Base-by-base conservation (phyloP, 2,329 filamentous ascomycete genomes). In the Aspergillus viridinutans region DNA sequence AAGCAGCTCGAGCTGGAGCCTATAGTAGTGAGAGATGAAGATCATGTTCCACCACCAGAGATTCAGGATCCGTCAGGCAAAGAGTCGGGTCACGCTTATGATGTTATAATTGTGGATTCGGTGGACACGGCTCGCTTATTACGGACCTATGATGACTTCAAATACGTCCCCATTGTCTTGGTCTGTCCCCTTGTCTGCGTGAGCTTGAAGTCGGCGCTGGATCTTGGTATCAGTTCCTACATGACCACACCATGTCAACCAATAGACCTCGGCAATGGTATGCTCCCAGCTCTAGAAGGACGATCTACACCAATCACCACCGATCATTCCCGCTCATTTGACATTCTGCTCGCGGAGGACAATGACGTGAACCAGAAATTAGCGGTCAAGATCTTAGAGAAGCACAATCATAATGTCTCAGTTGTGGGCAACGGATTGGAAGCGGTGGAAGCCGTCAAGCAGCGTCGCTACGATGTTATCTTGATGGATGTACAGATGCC, bases 401-500 rank as follows among this genome's bases (percentile, higher is more conserved):
- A 97, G 75, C 96, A 97, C 74, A 92, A 97, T 70, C 76, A 78
- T 60, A 75, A 75, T n/a, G 76, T 78, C 9, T 77, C 76, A 1
- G 94, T 99, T 25, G 94, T 96, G 47, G 91, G 92, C 67, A 99
- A 99, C 71, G 94, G 94, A 59, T 83, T 92, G 62, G 93, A 97
- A 70, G 94, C 94, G 1, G 86, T 97, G 14, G 90, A 97, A 70
- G 87, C 90, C n/a, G 87, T 97, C 66, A 92, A 95, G 81, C 85
- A 88, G 72, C 93, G 89, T 77, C 89, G 90, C 71, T 99, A 95
- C 72, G 94, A 99, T 73, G 90, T 96, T 60, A 94, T 99, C 62
- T 83, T 99, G 50, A 99, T 99, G 94, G 94, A 99, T 71, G 94
- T 99, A 20, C 94, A 97, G 73, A 99, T 99, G 94, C 94, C 94